Conservation (phyloP, 2,329 filamentous ascomycete species). For the Fusarium scirpi region DNA sequence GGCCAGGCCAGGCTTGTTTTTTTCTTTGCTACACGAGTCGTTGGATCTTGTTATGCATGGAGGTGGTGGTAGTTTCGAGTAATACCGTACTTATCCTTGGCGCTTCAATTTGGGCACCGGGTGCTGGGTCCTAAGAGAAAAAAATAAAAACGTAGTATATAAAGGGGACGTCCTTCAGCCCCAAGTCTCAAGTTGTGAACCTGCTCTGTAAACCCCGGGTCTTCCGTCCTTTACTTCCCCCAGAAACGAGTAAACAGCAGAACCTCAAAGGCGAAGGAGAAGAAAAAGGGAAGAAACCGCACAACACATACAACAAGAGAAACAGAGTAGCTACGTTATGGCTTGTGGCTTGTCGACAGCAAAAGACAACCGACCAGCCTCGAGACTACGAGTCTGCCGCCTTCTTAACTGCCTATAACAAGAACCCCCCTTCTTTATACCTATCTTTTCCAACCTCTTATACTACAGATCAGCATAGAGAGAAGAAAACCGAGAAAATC, state of each 20-base stretch:
- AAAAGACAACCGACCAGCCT: slow-evolving; percentile 44
- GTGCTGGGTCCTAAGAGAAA: slow-evolving; percentile 10
- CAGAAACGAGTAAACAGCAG: slow-evolving; percentile 8
- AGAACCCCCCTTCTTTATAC: slow-evolving; percentile 20
- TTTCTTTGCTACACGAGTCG: slow-evolving; percentile 22
- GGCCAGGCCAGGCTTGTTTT: slow-evolving; percentile 1
- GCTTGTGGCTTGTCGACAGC: slow-evolving; percentile 44
- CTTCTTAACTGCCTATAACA: slow-evolving; percentile 46
- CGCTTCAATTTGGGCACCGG: slow-evolving; percentile 21
- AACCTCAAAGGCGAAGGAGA: slow-evolving; percentile 14
- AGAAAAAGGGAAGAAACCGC: slow-evolving; percentile 16
- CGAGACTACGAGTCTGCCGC: slow-evolving; percentile 46
- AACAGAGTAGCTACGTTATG: slow-evolving; percentile 42
- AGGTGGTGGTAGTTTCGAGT: slow-evolving; percentile 26
- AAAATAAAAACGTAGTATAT: slow-evolving; percentile 27
- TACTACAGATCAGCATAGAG: slow-evolving; percentile 14
- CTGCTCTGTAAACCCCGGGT: slow-evolving; percentile 21
- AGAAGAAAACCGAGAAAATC: slow-evolving; percentile 12
- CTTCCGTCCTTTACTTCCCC: not conserved
- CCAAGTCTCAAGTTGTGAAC: slow-evolving; percentile 15
- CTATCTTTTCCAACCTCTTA: not conserved
- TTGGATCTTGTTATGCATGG: slow-evolving; percentile 30
- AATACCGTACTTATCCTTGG: slow-evolving; percentile 20
- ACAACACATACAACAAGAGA: slow-evolving; percentile 13
- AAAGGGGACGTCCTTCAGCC: slow-evolving; percentile 35